Evolutionary conservation across 345 rosid genomes (phyloP), one percentile per base, ranked within the genome.

Genomic region (Triadica sebifera): DNA sequence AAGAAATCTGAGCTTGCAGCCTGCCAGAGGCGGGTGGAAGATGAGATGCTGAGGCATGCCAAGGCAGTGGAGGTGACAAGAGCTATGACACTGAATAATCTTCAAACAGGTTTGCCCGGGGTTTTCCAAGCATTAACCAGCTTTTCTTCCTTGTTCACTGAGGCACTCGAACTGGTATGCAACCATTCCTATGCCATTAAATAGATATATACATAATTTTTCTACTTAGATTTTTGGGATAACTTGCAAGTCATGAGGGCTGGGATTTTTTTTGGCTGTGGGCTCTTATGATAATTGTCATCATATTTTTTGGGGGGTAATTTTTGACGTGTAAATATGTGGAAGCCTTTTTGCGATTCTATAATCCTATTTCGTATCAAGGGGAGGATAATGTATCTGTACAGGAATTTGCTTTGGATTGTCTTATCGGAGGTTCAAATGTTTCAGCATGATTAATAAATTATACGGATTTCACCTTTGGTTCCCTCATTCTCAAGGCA

Each of bases 51-150:
- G 82, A 90, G 82, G 83, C 93, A 96, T 83, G 84, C 93, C 17
- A 96, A 85, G 75, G 95, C 94, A 4, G 91, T 88, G 75, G 97
- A 96, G 82, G 97, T 93, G 74, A 93, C 99, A 0, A 86, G 99
- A 81, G 82, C 98, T 29, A 91, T 85, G 90, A 95, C 99, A 46
- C 82, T 91, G 78, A 93, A 95, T 75, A 76, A 91, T 79, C 83
- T 95, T 52, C 98, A 93, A 83, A 91, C 99, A 0, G 99, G 98
- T 20, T 78, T 95, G 75, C 97, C 99, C 0, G 99, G 99, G 12
- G 96, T 95, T 59, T 95, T 93, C 75, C 96, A 86, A 83, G 97
- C 99, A 41, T 67, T 95, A 51, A 87, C 98, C 1, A 93, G 89
- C 75, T 95, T 95, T 79, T 93, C 99, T 47, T 77, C 89, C 76